Evolutionary conservation across 768 basidiomycete genomes (phyloP).

Genomic region (Nidula microcarpa): DNA sequence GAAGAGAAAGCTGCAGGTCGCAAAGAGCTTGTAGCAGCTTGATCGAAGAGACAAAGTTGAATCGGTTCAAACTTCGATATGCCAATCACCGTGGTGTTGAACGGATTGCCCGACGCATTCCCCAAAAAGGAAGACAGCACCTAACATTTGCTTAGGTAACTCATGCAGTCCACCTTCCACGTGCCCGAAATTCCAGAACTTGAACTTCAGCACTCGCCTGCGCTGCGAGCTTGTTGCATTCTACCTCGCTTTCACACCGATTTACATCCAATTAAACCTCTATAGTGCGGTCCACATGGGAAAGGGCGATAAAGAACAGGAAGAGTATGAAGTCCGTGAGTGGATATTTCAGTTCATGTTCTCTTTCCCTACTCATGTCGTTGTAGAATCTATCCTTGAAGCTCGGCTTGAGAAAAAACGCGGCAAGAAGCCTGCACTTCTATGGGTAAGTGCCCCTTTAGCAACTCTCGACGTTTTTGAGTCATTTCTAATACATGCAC

Average conservation of each 20-base stretch:
- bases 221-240: background rate
- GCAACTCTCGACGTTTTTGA: background rate
- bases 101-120: too few species aligned
- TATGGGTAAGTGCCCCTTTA: constrained; percentile 41
- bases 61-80: too few species aligned
- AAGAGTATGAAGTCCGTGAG: constrained; percentile 71
- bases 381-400: constrained; percentile 46
- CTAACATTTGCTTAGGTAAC: too few species aligned
- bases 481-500: constrained; percentile 5
- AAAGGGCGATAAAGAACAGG: constrained; percentile 22
- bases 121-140: too few species aligned
- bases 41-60: too few species aligned
- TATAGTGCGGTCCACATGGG: too few species aligned
- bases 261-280: too few species aligned
- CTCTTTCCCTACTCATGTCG: constrained; percentile 1
- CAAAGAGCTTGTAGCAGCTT: too few species aligned
- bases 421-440: constrained; percentile 38
- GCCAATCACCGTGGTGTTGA: too few species aligned
- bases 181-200: background rate
- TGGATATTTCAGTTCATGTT: constrained; percentile 4
- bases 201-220: background rate
- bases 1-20: too few species aligned
- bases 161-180: too few species aligned
- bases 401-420: constrained; percentile 46
- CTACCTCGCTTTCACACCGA: too few species aligned